Evolutionary conservation across 2,329 filamentous ascomycete species (phyloP), one percentile per base, ranked within the genome.

Genomic region (Diaporthe citrichinensis): DNA sequence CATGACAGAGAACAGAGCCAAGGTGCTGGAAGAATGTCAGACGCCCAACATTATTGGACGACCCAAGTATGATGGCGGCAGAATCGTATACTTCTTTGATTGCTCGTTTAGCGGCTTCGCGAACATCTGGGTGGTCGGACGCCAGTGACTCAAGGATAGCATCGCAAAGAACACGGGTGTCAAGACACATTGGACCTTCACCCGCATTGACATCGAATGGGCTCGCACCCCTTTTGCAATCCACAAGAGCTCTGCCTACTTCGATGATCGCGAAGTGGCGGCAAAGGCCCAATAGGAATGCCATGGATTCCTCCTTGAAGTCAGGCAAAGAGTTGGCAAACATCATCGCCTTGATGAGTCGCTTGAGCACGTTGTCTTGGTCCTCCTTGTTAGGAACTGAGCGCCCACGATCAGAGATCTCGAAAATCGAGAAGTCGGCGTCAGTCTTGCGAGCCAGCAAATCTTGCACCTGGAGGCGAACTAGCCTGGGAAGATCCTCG

Each of bases 241-340:
- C 92, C 28, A 95, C 92, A 46, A 98, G 88, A n/a, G 95, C 93
- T 75, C 93, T 92, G 12, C 96, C 96, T 34, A 99, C 89, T 83
- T 99, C 97, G 41, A 99, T 87, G 59, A 99, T 90, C 3, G 95
- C 94, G 79, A 99, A 96, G 83, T 99, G 97, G 71, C 93, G 93
- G 80, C 95, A 97, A 14, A 98, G 87, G 80, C 97, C 94, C 61
- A 92, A 88, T 34, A 98, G 87, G 77, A 99, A 93, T 7, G 90
- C 83, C 51, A 92, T 91, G 0, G 96, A 95, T 68, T 95, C 93
- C 14, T 92, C 88, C 78, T 94, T 92, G 77, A 98, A 92, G 46
- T 96, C 94, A 0, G 94, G 92, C 12, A 98, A 86, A 0, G 95
- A 97, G 58, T 94, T 92, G 0, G 96, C 94, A 82, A 94, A 95